phyloP scores from a whole-genome alignment of 2,329 filamentous ascomycete genomes.

The Fusarium abutilonis region DNA sequence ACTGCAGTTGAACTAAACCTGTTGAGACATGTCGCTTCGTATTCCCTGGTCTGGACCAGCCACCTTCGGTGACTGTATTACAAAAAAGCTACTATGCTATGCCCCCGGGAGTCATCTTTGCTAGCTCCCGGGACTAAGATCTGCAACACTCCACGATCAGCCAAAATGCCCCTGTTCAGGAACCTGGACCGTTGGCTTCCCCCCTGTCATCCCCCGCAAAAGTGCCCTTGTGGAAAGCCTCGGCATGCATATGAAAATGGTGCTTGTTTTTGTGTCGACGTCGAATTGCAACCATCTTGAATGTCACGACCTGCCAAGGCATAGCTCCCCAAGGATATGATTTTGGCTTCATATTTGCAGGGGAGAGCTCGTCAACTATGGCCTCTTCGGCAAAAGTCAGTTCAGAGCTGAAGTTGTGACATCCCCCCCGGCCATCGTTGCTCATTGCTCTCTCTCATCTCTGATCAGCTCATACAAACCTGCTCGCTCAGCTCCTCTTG shows the following conservation, averaged over 20 bases:
- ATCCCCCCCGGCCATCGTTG: slow-evolving; percentile 3
- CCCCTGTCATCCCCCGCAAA: slow-evolving; percentile 19
- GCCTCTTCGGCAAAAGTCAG: background rate
- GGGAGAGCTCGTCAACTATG: background rate
- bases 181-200: slow-evolving; percentile 23
- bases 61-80: background rate
- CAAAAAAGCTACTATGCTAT: background rate
- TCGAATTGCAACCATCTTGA: slow-evolving; percentile 19
- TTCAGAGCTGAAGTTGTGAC: slow-evolving; percentile 2
- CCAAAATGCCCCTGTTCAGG: slow-evolving; percentile 30
- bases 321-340: background rate
- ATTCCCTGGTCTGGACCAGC: slow-evolving; percentile 11
- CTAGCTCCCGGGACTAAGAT: slow-evolving; percentile 21
- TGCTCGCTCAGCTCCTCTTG: slow-evolving; percentile 14
- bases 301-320: slow-evolving; percentile 13
- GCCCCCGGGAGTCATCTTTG: background rate
- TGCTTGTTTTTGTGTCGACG: slow-evolving; percentile 21
- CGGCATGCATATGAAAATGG: slow-evolving; percentile 44
- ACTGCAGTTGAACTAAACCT: background rate
- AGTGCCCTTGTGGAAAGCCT: slow-evolving; percentile 35
- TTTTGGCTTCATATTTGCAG: background rate
- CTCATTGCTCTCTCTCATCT: background rate
- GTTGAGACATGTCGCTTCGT: slow-evolving; percentile 4
- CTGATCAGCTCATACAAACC: slow-evolving; percentile 1
- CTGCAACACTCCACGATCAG: slow-evolving; percentile 23